A percentile compares a stretch with the other conserved stretches of the same genome.
Conservation (phyloP, 148 eudicot species). For the Vaccinium macrocarpon region DNA sequence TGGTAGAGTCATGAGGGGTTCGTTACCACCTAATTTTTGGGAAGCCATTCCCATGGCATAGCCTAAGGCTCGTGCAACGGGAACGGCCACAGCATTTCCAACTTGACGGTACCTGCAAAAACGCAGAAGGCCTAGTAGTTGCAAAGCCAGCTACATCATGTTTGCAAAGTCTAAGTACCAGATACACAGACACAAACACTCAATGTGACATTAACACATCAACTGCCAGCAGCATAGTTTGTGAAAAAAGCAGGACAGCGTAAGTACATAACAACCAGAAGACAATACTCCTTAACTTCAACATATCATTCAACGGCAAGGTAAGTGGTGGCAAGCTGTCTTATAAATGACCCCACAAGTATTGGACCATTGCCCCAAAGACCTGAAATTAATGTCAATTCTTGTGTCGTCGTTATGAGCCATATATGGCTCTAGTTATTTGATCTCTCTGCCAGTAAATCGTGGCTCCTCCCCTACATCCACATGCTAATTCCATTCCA, state of each 20-base stretch:
- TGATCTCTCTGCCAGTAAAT: neutral
- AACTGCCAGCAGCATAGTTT: neutral
- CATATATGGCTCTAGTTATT: neutral
- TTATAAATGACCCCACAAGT: neutral
- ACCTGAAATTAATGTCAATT: neutral
- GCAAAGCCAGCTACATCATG: neutral
- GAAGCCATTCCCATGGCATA: constrained; percentile 79
- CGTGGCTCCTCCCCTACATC: neutral
- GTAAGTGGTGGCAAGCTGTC: neutral
- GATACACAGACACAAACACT: neutral
- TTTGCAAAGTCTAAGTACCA: neutral
- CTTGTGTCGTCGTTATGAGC: neutral
- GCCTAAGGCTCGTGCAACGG: constrained; percentile 83
- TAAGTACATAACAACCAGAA: neutral
- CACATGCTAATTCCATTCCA: neutral
- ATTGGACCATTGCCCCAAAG: neutral
- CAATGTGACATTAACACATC: neutral
- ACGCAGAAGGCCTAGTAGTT: neutral
- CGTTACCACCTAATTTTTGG: constrained; percentile 52
- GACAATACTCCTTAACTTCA: neutral
- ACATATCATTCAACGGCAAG: neutral
- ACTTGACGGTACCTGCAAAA: constrained; percentile 76
- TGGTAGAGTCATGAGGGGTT: constrained; percentile 62
- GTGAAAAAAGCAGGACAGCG: too few species aligned
- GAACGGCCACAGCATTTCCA: constrained; percentile 90